Evolutionary conservation across 2,329 filamentous ascomycete genomes (phyloP).

Genomic region (Orbilia oligospora): DNA sequence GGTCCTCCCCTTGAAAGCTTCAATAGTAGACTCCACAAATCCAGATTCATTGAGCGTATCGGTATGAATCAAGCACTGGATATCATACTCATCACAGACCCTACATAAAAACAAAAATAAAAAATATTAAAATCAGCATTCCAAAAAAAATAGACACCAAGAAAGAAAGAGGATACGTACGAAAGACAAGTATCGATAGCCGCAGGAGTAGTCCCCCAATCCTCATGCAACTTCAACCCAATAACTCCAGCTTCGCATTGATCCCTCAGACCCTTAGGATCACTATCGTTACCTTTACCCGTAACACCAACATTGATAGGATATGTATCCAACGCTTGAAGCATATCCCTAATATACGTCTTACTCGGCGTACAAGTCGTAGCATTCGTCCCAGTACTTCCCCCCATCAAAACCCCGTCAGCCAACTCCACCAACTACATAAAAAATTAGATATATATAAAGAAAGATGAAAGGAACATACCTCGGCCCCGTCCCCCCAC

Average conservation of each 20-base stretch:
- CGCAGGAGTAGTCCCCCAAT: constrained; percentile 92
- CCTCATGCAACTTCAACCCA: constrained; percentile 94
- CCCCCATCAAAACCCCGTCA: too few species aligned
- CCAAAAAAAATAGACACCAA: background rate
- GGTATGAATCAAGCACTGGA: constrained; percentile 94
- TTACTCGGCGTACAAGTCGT: constrained; percentile 93
- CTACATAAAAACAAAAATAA: constrained; percentile 64
- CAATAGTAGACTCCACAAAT: constrained; percentile 93
- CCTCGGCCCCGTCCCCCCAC: constrained; percentile 93
- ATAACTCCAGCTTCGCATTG: constrained; percentile 87
- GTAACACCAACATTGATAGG: constrained; percentile 93
- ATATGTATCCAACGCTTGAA: constrained; percentile 84
- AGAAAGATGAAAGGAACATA: constrained; percentile 66
- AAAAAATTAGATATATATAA: background rate
- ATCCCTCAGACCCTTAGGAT: constrained; percentile 78
- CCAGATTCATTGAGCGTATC: constrained; percentile 97
- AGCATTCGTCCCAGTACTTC: constrained; percentile 82
- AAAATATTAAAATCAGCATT: background rate
- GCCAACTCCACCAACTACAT: too few species aligned
- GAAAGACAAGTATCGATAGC: constrained; percentile 87
- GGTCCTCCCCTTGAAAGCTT: constrained; percentile 85
- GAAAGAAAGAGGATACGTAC: constrained; percentile 10
- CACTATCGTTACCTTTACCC: constrained; percentile 91
- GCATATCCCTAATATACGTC: constrained; percentile 87
- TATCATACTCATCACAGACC: constrained; percentile 90